Evolutionary conservation across 768 basidiomycete species (phyloP), one percentile per base, ranked within the genome.

Genomic region (Leucosporidium creatinivorum): DNA sequence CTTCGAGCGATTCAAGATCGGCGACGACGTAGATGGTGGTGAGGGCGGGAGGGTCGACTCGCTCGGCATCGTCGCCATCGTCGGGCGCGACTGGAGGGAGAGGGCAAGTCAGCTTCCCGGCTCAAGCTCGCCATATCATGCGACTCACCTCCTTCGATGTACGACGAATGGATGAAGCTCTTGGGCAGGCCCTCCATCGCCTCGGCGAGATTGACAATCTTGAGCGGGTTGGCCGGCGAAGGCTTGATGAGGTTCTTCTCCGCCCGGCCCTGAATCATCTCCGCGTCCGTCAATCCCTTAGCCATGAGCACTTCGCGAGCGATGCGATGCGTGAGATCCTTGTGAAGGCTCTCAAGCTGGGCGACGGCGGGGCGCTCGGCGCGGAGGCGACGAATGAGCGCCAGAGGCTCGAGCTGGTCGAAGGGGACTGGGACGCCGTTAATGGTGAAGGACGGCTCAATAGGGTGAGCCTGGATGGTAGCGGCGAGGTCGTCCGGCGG

Each of bases 1-100:
- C 89, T 1, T 80, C 81, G 10, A 80, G 79, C 13, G 81, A 83
- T 69, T 94, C 87, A 19, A 97, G 80, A 76, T 97, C 89, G 1
- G 87, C 87, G 23, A 94, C 81, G 49, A 97, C 79, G 73, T 85
- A 87, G 19, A 79, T 75, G 4, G 79, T 77, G 10, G 79, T 71
- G 8, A 77, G 69, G 2, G 64, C 58, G 0, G 64, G 39, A 44
- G 39, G 39, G 39, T 44, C 39, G 39, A 44, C 39, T 13, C 64
- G 64, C 31, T 69, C 68, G 30, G 39, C 36, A 10, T 66, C 65
- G 33, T 47, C 61, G 10, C 39, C 30, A 17, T 51, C 36, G 33
- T 58, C 59, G 39, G 39, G 39, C 7, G 57, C 33, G 21, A 51
- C 66, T 67, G 49, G 4, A 18, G 1, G 26, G 25, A 1, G 18